Evolutionary conservation across 768 basidiomycete species (phyloP), one percentile per base, ranked within the genome.

Genomic region (Candolleomyces eurysporus): DNA sequence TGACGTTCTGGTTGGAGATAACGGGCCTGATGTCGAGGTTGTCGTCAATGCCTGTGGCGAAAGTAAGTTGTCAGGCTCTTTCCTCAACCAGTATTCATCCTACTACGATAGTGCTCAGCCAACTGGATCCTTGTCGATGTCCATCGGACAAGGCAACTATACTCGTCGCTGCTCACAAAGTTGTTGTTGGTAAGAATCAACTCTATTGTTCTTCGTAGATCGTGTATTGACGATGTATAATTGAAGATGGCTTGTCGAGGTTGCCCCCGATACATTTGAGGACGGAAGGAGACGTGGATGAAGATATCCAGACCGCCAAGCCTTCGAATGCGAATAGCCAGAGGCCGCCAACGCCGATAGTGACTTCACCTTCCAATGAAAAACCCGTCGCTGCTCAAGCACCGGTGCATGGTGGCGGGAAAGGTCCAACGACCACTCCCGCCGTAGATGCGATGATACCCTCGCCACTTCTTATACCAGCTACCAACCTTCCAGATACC

Each of bases 141-240:
- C 94, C 97, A 0, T 82, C 79, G 1, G 89, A 91, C 61, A 98
- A 98, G 71, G 86, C 90, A 2, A 82, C 85, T 2, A 76, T 94
- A 9, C 78, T 99, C 19, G 91, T 99, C 17, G 79, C 83, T 6
- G 90, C 91, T 0, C 96, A 98, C 71, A 91, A 91, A 67, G 76
- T 90, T 19, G 82, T 97, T 19, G 95, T 96, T 61, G 92, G 93
- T 94, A 62, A 67, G 87, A 70, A 11, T 5, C 32, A 13, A 7
- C 19, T 6, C 11, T 42, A 14, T 54, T 42, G 13, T 48, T 45
- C 40, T 13, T 46, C 57, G 45, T 36, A 53, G 32, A 40, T n/a
- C 16, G 22, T 56, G 53, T 17, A 7, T 16, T 62, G 13, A 45
- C 45, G n/a, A 4, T 36, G 6, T 32, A n/a, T 1, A 36, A 36